phyloP scores from a whole-genome alignment of 1,284 basidiomycete species.

The Cystobasidiaceae sp. region DNA sequence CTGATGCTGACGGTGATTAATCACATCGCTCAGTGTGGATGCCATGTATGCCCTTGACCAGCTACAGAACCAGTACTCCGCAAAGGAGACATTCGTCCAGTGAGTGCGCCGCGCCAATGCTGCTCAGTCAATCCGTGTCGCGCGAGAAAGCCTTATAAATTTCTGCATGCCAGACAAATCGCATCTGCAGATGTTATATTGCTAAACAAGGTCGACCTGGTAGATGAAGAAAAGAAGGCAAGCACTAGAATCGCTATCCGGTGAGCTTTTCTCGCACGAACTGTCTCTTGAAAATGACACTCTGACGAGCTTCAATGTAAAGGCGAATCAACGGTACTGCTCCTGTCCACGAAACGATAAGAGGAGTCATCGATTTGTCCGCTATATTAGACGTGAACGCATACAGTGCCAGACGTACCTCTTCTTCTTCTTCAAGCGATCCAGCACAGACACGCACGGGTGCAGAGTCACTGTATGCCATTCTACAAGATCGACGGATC shows the following conservation, averaged over 20 bases:
- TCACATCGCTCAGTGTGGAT: conserved; percentile 48
- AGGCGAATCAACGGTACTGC: conserved; percentile 70
- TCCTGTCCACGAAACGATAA: conserved; percentile 63
- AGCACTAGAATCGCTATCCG: conserved; percentile 57
- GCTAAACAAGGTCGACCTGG: conserved; percentile 60
- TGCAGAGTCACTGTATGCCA: background rate
- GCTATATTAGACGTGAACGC: conserved; percentile 73
- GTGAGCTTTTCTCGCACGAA: conserved; percentile 38
- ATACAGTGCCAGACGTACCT: conserved; percentile 54
- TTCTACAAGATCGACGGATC: background rate
- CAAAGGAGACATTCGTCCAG: conserved; percentile 16
- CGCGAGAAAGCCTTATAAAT: background rate
- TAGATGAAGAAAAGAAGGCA: conserved; percentile 47
- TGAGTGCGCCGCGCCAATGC: too few relatives aligned
- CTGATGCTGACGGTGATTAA: background rate
- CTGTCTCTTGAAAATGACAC: background rate
- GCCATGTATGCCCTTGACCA: conserved; percentile 76
- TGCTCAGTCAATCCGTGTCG: too few relatives aligned
- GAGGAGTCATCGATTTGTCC: conserved; percentile 61
- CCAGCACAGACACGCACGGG: background rate
- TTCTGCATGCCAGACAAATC: conserved; percentile 87
- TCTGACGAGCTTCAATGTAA: background rate
- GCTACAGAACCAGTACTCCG: conserved; percentile 1
- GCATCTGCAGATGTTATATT: conserved; percentile 51
- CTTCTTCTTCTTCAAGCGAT: background rate